phyloP scores from a whole-genome alignment of 805 yeast genomes.

The Yamadazyma sp. region DNA sequence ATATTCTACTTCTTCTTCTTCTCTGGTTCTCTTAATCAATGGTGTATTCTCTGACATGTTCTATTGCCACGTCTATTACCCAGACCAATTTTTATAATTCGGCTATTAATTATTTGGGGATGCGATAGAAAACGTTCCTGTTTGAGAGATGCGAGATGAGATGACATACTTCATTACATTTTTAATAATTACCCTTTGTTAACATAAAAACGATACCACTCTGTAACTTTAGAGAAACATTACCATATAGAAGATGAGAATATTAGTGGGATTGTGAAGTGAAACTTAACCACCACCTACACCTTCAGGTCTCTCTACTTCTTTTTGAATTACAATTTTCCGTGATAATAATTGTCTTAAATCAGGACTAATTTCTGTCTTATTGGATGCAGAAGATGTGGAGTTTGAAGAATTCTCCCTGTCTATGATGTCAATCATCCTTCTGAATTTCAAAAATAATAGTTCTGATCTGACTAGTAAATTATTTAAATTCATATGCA shows the following conservation, averaged over 20 bases:
- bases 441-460: constrained; percentile 73
- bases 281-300: constrained; percentile 41
- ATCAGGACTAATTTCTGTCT: constrained; percentile 45
- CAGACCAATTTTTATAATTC: too few species aligned
- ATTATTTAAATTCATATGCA: constrained; percentile 71
- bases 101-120: too few species aligned
- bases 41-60: constrained; percentile 18
- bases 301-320: constrained; percentile 44
- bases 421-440: constrained; percentile 78
- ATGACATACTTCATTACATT: too few species aligned
- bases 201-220: not conserved
- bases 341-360: constrained; percentile 59
- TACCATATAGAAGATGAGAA: too few species aligned
- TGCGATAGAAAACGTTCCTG: too few species aligned
- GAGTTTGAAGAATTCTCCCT: constrained; percentile 28
- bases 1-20: constrained; percentile 12
- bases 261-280: too few species aligned
- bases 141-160: too few species aligned
- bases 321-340: constrained; percentile 63
- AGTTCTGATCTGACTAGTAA: constrained; percentile 81
- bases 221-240: too few species aligned
- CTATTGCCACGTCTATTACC: too few species aligned
- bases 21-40: constrained; percentile 6
- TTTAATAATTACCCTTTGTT: not conserved
- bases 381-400: constrained; percentile 1